Conservation (phyloP, 2,329 filamentous ascomycete genomes). For the Alternaria sp. region DNA sequence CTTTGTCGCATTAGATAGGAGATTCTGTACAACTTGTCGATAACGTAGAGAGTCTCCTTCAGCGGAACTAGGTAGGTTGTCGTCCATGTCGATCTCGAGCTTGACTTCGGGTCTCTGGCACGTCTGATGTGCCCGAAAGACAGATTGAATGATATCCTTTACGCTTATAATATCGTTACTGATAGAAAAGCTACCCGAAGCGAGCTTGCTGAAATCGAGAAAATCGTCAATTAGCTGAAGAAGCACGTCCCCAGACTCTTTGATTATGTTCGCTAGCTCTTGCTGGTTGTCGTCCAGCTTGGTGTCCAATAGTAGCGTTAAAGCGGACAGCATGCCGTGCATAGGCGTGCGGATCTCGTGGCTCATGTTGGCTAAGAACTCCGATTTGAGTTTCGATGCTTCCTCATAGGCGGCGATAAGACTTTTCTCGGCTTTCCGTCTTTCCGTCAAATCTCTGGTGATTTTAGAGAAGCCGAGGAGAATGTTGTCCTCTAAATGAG, state of each 20-base stretch:
- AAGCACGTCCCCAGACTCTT: conserved; percentile 65
- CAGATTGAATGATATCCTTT: conserved; percentile 53
- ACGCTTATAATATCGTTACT: conserved; percentile 61
- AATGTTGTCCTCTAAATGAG: conserved; percentile 46
- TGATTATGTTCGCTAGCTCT: conserved; percentile 63
- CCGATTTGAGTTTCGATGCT: conserved; percentile 66
- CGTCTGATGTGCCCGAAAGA: conserved; percentile 59
- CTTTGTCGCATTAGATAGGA: conserved; percentile 66
- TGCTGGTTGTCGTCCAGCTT: conserved; percentile 60
- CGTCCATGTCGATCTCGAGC: conserved; percentile 54
- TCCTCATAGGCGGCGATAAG: conserved; percentile 66
- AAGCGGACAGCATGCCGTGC: conserved; percentile 66
- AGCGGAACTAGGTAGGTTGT: conserved; percentile 57
- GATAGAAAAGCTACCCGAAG: conserved; percentile 65
- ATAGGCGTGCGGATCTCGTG: conserved; percentile 71
- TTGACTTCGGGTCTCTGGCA: conserved; percentile 56
- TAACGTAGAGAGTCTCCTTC: conserved; percentile 66
- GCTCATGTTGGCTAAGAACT: conserved; percentile 68
- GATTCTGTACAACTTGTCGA: conserved; percentile 67
- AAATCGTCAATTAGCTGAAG: conserved; percentile 70
- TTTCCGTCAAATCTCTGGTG: conserved; percentile 63
- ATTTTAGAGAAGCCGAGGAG: conserved; percentile 66
- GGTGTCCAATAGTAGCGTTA: conserved; percentile 63
- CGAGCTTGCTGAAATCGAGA: conserved; percentile 69
- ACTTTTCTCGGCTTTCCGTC: conserved; percentile 61